Base-by-base conservation (phyloP, 768 basidiomycete species). In the Leccinum olivaceopallidum region DNA sequence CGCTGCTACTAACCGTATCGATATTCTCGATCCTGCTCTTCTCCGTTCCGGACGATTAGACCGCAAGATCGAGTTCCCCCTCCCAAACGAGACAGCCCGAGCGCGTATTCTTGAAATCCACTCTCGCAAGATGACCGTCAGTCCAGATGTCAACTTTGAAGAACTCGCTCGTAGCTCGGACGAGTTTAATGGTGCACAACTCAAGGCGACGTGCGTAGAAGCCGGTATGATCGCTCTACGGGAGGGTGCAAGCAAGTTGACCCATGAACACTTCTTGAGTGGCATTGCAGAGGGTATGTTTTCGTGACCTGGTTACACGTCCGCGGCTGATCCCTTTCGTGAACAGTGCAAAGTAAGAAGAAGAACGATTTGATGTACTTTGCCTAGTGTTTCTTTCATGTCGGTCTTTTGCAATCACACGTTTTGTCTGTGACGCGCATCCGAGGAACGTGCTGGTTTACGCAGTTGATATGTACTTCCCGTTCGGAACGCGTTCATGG, bases 121-220 rank as follows among this genome's bases (percentile, higher is more conserved):
- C 75, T 92, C 94, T 16, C 86, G 97, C 57, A 99, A 99, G 81
- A 95, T 99, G 94, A 83, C 90, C 20, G 86, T 89, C 24, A 85
- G 85, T 32, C 74, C 83, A 5, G 94, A 94, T 63, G 95, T 99
- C 71, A 98, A 98, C 80, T 99, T 88, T 74, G 95, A 96, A 63
- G 97, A 99, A 76, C 80, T 99, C 56, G 95, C 97, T 12, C 83
- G 96, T 69, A 95, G 92, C 73, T 95, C 97, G 52, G 97, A 98
- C 68, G 97, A 99, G 72, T 98, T 99, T 77, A 98, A 98, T 70
- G 96, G 87, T n/a, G 94, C 94, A 7, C 93, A 95, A 73, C 77
- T 97, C 69, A 97, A 98, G 79, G 97, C 96, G 1, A 95, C 97
- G 4, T 98, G 96, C 76, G 97, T 99, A 1, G 97, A 99, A 77